Evolutionary conservation across 768 basidiomycete species (phyloP).

Genomic region (Lactarius indigo): DNA sequence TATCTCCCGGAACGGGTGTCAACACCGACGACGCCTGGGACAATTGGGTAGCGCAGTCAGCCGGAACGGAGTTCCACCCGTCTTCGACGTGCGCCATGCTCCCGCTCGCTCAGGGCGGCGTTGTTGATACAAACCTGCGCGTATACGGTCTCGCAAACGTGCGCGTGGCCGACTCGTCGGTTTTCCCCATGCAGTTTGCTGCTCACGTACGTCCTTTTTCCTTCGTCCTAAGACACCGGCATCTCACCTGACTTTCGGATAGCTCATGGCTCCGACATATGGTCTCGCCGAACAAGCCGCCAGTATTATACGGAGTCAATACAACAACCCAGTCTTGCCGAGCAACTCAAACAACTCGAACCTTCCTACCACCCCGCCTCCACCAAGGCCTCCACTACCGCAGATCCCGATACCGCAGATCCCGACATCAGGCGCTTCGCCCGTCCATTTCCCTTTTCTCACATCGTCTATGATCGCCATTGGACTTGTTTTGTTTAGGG

Average conservation of each 20-base stretch:
- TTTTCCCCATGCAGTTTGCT: constrained; percentile 52
- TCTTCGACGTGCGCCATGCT: constrained; percentile 56
- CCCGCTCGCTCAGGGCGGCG: constrained; percentile 49
- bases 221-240: not conserved
- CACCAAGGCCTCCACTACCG: not conserved
- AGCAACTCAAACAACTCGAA: not conserved
- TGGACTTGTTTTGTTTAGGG: not conserved
- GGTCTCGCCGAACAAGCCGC: constrained; percentile 36
- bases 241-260: not conserved
- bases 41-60: constrained; percentile 42
- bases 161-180: constrained; percentile 54
- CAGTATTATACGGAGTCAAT: constrained; percentile 36
- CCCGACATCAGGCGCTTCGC: not conserved
- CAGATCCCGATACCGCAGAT: not conserved
- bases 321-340: constrained; percentile 32
- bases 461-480: not conserved
- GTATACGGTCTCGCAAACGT: constrained; percentile 58
- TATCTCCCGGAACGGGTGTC: constrained; percentile 47
- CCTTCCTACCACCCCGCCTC: not conserved
- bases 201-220: constrained; percentile 38
- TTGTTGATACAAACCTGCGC: constrained; percentile 52
- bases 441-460: not conserved
- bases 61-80: constrained; percentile 60
- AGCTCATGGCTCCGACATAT: constrained; percentile 16
- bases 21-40: constrained; percentile 56